Conservation (phyloP, 1,139 yeast genomes). For the Lodderomyces elongisporus region DNA sequence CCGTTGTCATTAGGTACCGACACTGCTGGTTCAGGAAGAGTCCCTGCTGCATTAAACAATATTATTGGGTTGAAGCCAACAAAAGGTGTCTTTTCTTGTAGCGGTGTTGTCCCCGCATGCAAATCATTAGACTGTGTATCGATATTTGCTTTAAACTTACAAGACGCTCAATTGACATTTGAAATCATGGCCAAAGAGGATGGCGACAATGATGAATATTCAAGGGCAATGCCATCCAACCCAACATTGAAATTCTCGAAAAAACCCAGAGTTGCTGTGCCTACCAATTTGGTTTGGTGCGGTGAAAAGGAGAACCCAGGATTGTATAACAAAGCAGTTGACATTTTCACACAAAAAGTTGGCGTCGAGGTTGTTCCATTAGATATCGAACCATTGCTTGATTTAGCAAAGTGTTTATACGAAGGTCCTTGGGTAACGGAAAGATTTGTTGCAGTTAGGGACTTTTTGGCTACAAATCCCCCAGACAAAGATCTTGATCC, state of each 20-base stretch:
- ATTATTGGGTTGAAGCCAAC: constrained; percentile 90
- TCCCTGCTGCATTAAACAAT: constrained; percentile 94
- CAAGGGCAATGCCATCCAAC: constrained; percentile 65
- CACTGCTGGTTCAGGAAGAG: constrained; percentile 98
- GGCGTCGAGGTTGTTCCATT: constrained; percentile 54
- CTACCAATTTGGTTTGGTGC: constrained; percentile 67
- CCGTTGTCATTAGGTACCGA: constrained; percentile 92
- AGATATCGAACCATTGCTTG: constrained; percentile 70
- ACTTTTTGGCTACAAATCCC: constrained; percentile 70
- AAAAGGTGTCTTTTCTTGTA: constrained; percentile 75
- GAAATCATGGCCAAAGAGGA: constrained; percentile 70
- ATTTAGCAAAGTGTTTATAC: constrained; percentile 82
- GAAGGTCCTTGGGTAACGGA: constrained; percentile 99
- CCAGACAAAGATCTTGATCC: constrained; percentile 73
- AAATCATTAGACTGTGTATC: constrained; percentile 91
- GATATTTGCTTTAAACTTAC: constrained; percentile 67
- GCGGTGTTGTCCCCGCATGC: constrained; percentile 97
- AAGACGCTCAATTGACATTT: constrained; percentile 79
- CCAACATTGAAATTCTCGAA: constrained; percentile 57
- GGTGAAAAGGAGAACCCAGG: constrained; percentile 76
- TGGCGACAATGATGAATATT: constrained; percentile 68
- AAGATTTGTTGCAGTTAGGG: constrained; percentile 77
- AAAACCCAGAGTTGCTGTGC: constrained; percentile 70
- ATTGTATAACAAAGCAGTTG: constrained; percentile 59
- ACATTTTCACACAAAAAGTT: constrained; percentile 46